These are phyloP conservation scores for Lodderomyces pseudojiufengensis DNA, from an alignment of 1,139 yeast genomes.

Conservation along the genomic window DNA sequence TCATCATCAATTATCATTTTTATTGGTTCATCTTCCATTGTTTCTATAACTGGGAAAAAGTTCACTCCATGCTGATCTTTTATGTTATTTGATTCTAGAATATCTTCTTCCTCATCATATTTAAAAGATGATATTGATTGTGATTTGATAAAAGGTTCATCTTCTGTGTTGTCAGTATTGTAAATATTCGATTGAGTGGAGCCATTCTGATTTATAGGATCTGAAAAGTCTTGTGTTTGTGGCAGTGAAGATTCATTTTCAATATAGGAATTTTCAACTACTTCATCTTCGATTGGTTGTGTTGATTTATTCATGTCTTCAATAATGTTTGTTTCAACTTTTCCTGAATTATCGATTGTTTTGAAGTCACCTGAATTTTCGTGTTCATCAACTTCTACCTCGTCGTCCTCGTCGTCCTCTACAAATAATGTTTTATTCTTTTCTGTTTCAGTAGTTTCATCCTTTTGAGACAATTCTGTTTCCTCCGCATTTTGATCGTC, in stretches of 20 bases:
- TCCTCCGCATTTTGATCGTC: constrained; percentile 2
- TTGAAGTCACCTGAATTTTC: constrained; percentile 9
- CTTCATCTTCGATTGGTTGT: constrained; percentile 7
- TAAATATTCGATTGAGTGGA: not conserved
- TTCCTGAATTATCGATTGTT: not conserved
- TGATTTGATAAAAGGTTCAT: not conserved
- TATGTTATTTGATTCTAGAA: not conserved
- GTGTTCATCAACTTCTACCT: constrained; percentile 6
- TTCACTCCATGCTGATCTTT: constrained; percentile 15
- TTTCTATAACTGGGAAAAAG: constrained; percentile 12
- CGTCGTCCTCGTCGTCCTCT: constrained; percentile 10
- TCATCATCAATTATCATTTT: constrained; percentile 16
- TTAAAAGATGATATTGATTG: not conserved
- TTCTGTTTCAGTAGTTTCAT: constrained; percentile 8
- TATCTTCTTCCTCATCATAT: constrained; percentile 3
- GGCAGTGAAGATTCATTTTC: too few species aligned
- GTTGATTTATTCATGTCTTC: too few species aligned
- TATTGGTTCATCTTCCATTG: constrained; percentile 8
- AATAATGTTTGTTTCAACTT: not conserved
- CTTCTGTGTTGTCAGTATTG: not conserved
- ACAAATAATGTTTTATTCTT: constrained; percentile 1
- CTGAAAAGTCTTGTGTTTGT: too few species aligned
- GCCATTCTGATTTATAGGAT: constrained; percentile 5
- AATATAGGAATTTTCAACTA: constrained; percentile 10
- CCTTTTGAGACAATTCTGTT: too few species aligned